Conservation (phyloP, 495 filamentous ascomycete genomes). For the Xylaria cubensis region DNA sequence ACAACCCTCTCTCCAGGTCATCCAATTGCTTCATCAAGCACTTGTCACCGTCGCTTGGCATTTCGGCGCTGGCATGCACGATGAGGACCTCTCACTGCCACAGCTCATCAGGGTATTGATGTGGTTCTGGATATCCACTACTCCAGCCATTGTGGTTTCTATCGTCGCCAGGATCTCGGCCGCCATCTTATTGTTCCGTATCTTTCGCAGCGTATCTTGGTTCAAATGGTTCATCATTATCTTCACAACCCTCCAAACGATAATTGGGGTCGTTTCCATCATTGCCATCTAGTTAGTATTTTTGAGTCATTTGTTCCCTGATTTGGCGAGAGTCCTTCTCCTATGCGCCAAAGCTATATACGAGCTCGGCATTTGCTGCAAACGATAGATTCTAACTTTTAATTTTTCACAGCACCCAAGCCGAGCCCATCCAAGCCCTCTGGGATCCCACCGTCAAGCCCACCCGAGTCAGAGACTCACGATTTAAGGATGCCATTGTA, state of each 20-base stretch:
- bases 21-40: neutral
- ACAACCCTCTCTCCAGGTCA: neutral
- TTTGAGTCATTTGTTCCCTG: neutral
- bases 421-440: neutral
- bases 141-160: neutral
- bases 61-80: neutral
- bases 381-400: neutral
- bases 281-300: neutral
- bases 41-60: neutral
- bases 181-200: neutral
- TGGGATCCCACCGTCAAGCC: neutral
- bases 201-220: neutral
- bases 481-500: neutral
- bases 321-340: neutral
- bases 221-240: neutral
- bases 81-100: neutral
- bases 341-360: neutral
- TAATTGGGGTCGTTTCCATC: neutral
- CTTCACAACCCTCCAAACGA: neutral
- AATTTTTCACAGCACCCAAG: neutral
- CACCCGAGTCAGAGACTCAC: neutral
- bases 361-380: neutral
- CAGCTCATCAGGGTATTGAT: neutral
- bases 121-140: neutral
- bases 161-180: neutral